Evolutionary conservation across 306 rosid genomes (phyloP).

Genomic region (Acacia acuminata): DNA sequence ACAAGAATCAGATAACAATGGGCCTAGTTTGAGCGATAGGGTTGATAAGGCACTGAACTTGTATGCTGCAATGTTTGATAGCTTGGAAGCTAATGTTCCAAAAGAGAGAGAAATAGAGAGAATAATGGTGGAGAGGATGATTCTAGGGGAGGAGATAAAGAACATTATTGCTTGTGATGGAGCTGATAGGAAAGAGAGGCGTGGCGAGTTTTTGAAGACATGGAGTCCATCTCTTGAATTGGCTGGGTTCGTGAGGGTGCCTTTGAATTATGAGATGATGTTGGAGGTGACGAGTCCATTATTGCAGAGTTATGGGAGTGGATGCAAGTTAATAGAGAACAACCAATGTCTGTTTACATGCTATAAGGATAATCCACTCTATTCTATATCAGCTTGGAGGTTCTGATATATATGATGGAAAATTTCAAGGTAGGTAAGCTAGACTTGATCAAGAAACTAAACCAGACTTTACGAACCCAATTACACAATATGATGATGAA

Average conservation of each 20-base stretch:
- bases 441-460: background rate
- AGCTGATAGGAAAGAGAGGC: constrained; percentile 62
- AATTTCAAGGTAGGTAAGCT: background rate
- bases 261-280: constrained; percentile 49
- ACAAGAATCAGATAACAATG: constrained; percentile 65
- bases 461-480: background rate
- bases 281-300: constrained; percentile 43
- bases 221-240: constrained; percentile 66
- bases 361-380: constrained; percentile 57
- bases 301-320: constrained; percentile 38
- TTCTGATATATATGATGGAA: background rate
- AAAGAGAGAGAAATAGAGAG: constrained; percentile 37
- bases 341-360: constrained; percentile 55
- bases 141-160: constrained; percentile 69
- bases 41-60: constrained; percentile 48
- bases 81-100: constrained; percentile 57
- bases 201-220: constrained; percentile 48
- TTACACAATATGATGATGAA: background rate
- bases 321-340: constrained; percentile 49
- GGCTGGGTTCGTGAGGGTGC: constrained; percentile 53
- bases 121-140: constrained; percentile 60
- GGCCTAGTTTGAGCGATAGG: constrained; percentile 51
- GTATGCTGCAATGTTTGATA: constrained; percentile 61
- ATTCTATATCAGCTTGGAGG: constrained; percentile 69
- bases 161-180: constrained; percentile 80